These are phyloP conservation scores for Rhizopogon vinicolor DNA, from an alignment of 768 basidiomycete species.

Conservation along the genomic window DNA sequence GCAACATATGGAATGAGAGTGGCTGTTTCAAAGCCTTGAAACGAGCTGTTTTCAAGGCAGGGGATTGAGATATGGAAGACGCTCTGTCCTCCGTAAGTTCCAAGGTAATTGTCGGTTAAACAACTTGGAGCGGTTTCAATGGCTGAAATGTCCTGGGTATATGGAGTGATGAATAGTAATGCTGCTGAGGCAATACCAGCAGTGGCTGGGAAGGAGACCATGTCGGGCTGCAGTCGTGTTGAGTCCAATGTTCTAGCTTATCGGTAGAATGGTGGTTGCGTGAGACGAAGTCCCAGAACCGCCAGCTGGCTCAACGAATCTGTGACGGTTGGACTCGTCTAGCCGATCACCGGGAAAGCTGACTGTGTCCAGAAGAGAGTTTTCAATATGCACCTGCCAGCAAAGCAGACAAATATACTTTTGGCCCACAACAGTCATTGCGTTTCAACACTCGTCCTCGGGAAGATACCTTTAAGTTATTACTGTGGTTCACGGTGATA, in stretches of 20 bases:
- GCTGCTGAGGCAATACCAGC: background rate
- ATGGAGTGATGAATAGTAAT: constrained; percentile 17
- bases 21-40: constrained; percentile 23
- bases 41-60: constrained; percentile 30
- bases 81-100: constrained; percentile 50
- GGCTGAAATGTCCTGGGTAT: constrained; percentile 8
- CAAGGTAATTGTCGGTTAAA: constrained; percentile 47
- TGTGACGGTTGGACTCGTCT: too few species aligned
- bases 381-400: too few species aligned
- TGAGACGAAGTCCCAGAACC: background rate
- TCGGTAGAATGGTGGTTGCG: too few species aligned
- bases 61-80: constrained; percentile 39
- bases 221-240: background rate
- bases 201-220: background rate
- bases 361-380: too few species aligned
- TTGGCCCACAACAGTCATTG: too few species aligned
- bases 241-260: background rate
- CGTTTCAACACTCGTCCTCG: too few species aligned
- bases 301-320: too few species aligned
- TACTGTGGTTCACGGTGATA: too few species aligned
- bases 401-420: too few species aligned
- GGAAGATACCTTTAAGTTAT: too few species aligned
- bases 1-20: constrained; percentile 20
- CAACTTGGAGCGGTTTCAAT: constrained; percentile 30
- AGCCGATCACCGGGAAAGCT: too few species aligned